Percentiles rank a stretch among this genome's conserved stretches.
These are phyloP conservation scores for Zygosaccharomyces siamensis DNA, from an alignment of 805 yeast species.

Conservation along the genomic window DNA sequence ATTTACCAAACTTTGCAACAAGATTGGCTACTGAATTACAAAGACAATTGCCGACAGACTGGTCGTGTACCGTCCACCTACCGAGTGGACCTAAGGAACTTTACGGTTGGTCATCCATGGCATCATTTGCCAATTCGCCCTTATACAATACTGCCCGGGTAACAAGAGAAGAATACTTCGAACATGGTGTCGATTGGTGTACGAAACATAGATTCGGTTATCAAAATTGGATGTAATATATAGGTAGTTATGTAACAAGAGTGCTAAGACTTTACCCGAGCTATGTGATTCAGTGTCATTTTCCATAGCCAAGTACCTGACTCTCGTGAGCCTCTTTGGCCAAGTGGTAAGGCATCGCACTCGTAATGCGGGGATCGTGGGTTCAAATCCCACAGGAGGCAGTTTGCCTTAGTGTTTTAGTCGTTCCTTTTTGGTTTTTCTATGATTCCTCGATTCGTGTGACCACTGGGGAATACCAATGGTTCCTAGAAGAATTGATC, in stretches of 20 bases:
- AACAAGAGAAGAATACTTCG: slow-evolving; percentile 75
- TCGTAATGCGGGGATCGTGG: slow-evolving; percentile 56
- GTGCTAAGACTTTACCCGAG: too few relatives aligned
- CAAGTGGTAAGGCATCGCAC: slow-evolving; percentile 57
- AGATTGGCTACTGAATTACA: slow-evolving; percentile 60
- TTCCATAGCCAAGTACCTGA: neutral
- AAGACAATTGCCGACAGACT: slow-evolving; percentile 64
- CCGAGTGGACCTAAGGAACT: slow-evolving; percentile 38
- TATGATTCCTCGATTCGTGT: neutral
- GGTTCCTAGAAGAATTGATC: neutral
- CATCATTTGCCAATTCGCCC: slow-evolving; percentile 38
- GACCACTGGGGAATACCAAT: neutral
- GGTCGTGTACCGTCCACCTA: slow-evolving; percentile 49
- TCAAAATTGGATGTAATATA: slow-evolving; percentile 32
- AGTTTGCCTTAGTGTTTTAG: slow-evolving; percentile 11
- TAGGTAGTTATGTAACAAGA: neutral
- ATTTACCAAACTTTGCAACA: slow-evolving; percentile 59
- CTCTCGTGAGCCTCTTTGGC: slow-evolving; percentile 40
- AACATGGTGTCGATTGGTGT: slow-evolving; percentile 63
- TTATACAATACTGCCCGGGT: slow-evolving; percentile 50
- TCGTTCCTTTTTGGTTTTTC: neutral
- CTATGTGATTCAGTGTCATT: too few relatives aligned
- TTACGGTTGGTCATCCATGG: slow-evolving; percentile 58
- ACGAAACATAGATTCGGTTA: slow-evolving; percentile 40
- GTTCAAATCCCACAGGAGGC: slow-evolving; percentile 55